phyloP scores from a whole-genome alignment of 1,139 yeast genomes.

The Magnusiomyces paraingens region DNA sequence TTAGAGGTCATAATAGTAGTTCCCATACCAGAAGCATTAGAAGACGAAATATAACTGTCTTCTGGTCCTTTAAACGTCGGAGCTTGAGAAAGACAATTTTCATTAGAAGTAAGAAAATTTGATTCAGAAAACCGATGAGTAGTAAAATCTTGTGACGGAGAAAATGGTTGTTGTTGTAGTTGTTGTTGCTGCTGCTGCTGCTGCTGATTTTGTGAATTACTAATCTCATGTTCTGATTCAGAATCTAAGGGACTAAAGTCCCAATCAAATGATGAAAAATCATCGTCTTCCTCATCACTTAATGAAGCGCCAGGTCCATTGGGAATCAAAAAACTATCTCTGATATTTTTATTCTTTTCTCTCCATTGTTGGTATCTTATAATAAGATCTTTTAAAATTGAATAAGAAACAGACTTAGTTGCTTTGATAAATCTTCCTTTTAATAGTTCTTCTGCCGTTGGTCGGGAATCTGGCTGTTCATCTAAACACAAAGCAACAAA shows the following conservation, averaged over 20 bases:
- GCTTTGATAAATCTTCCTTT: conserved; percentile 65
- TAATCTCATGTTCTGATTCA: too few relatives aligned
- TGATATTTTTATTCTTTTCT: conserved; percentile 27
- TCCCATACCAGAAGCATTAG: too few relatives aligned
- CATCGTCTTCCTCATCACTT: conserved; percentile 28
- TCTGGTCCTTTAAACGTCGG: too few relatives aligned
- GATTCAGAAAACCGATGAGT: not conserved
- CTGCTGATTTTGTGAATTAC: conserved; percentile 9
- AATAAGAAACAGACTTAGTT: conserved; percentile 54
- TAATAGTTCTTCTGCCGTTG: conserved; percentile 75
- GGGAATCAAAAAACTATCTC: conserved; percentile 23
- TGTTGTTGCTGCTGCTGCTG: not conserved
- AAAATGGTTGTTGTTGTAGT: not conserved
- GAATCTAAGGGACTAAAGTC: conserved; percentile 57
- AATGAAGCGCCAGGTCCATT: conserved; percentile 24
- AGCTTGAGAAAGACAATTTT: too few relatives aligned
- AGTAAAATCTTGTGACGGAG: not conserved
- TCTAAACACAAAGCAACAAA: conserved; percentile 87
- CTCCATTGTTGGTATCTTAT: conserved; percentile 72
- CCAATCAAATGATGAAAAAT: conserved; percentile 68
- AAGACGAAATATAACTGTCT: too few relatives aligned
- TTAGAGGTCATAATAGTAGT: too few relatives aligned
- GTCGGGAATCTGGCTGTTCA: conserved; percentile 86
- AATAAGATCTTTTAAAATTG: conserved; percentile 66
- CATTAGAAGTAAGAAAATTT: too few relatives aligned